Conservation (phyloP, 345 rosid genomes). For the Linum trigynum region DNA sequence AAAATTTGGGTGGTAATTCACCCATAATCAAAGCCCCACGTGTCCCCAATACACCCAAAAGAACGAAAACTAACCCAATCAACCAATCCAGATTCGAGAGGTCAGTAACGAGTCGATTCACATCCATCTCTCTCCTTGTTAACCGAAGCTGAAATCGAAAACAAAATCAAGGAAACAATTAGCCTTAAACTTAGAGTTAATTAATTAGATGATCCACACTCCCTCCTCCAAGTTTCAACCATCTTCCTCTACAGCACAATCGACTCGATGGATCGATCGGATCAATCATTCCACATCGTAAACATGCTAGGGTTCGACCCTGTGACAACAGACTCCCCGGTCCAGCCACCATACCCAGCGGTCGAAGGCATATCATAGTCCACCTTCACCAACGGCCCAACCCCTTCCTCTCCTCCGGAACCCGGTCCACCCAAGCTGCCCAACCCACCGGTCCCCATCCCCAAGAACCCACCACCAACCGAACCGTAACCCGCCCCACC, state of each 20-base stretch:
- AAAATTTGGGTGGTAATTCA: background rate
- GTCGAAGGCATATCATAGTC: slow-evolving; percentile 69
- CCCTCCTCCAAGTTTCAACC: background rate
- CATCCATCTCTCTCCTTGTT: background rate
- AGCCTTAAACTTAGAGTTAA: background rate
- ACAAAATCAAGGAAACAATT: no score
- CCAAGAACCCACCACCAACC: slow-evolving; percentile 42
- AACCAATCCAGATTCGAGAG: background rate
- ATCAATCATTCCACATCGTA: slow-evolving; percentile 85
- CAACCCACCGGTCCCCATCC: slow-evolving; percentile 27
- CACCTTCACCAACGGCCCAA: slow-evolving; percentile 58
- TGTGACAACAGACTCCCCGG: slow-evolving; percentile 46
- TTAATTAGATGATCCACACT: background rate
- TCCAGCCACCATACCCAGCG: slow-evolving; percentile 60
- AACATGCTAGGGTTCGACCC: slow-evolving; percentile 69
- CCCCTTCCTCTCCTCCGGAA: slow-evolving; percentile 40
- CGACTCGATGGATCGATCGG: no score
- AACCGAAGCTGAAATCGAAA: background rate
- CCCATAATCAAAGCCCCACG: background rate
- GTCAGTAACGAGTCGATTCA: background rate
- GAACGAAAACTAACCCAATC: background rate
- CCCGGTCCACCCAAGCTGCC: slow-evolving; percentile 32
- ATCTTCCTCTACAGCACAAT: background rate
- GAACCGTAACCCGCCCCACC: slow-evolving; percentile 34
- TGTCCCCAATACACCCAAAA: background rate